Base-by-base conservation (phyloP, 441 rosid species). In the Eruca vesicaria region DNA sequence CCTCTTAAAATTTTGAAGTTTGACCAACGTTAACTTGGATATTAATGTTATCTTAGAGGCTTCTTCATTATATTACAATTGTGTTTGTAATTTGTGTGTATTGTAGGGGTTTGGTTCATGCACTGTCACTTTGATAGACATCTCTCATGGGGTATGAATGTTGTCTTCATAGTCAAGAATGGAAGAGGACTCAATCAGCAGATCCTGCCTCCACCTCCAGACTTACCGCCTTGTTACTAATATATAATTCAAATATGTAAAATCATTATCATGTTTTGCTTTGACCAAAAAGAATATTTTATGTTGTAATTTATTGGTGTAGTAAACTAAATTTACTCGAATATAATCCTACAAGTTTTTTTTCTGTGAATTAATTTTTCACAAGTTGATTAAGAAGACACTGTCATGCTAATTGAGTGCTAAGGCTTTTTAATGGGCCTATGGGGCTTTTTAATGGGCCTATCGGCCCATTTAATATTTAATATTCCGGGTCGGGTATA, bases 101-200 rank as follows among this genome's bases (percentile, higher is more conserved):
- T 57, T 75, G 56, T 59, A 75, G 78, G 78, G 55, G 78, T 75
- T 33, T 90, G 93, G 95, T 87, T 82, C 71, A 38, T 86, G 82
- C 91, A 88, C 58, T 90, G 89, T 59, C 92, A 88, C 66, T 18
- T 86, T 3, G 89, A 88, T 10, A 72, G 87, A 48, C 93, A 88
- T 58, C 45, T 61, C 7, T 56, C 79, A 10, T 88, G 88, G 93
- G 91, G 96, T 14, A 88, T 90, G 93, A 77, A 83, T 9, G 86
- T 80, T 9, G 89, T 80, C 21, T 71, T 88, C 69, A 84, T 88
- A 0, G 93, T 90, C 6, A 68, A 66, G 38, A 68, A 88, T 43
- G 96, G 93, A 10, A 48, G 31, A 63, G 4, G 26, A 7, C 32
- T 8, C 9, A 6, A 66, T 7, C 78, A 75, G 21, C 56, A 15